Evolutionary conservation across 2,329 filamentous ascomycete species (phyloP), one percentile per base, ranked within the genome.

Genomic region (Whalleya microplaca): DNA sequence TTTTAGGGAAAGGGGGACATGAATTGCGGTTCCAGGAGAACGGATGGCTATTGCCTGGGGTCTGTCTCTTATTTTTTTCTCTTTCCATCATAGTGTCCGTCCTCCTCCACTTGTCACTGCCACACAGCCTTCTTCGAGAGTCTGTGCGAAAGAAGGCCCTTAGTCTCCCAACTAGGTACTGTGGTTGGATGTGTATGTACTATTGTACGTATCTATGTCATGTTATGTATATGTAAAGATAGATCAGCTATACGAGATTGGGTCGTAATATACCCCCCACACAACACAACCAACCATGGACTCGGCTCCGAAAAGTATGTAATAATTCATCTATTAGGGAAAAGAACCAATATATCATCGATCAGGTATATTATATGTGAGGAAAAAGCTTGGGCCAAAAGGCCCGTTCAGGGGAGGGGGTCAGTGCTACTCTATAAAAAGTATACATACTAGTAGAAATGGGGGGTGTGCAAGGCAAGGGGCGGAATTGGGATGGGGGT

Each of bases 261-360:
- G 61, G 59, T 55, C 61, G 56, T 58, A 53, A 62, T 61, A 64
- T 58, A 58, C 48, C 58, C 60, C 58, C 57, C 60, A 45, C 57
- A n/a, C n/a, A n/a, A n/a, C n/a, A n/a, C n/a, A n/a, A n/a, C n/a
- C n/a, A 63, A 56, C 60, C 60, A 63, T 61, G 57, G 58, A 55
- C 52, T 61, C 58, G 60, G 60, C 60, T 58, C 60, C 60, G 14
- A 58, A 61, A 32, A 45, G 41, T 59, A 51, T 45, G 55, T 58
- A 48, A 58, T 46, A 40, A 43, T n/a, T n/a, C n/a, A n/a, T n/a
- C n/a, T n/a, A n/a, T n/a, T n/a, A n/a, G n/a, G n/a, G n/a, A n/a
- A n/a, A n/a, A n/a, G n/a, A n/a, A n/a, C n/a, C n/a, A n/a, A n/a
- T n/a, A n/a, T n/a, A n/a, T n/a, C n/a, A n/a, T n/a, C n/a, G n/a